phyloP scores from a whole-genome alignment of 78 protist genomes.

The Dictyostelium brefeldianum region DNA sequence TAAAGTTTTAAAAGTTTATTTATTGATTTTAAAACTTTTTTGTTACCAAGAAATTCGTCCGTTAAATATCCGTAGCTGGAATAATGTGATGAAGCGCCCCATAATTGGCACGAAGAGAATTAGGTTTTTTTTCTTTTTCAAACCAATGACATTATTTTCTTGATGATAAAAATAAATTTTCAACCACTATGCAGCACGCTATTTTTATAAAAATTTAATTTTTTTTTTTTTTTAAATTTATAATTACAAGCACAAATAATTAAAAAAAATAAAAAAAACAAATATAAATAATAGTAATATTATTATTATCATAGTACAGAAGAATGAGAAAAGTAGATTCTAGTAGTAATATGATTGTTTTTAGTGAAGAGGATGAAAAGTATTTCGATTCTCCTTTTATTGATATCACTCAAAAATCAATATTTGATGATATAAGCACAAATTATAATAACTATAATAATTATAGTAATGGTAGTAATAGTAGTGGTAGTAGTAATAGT shows the following conservation, averaged over 20 bases:
- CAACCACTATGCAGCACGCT: no score
- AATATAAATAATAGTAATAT: not conserved
- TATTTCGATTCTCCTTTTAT: constrained; percentile 14
- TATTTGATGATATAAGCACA: not conserved
- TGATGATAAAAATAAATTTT: no score
- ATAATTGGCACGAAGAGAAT: no score
- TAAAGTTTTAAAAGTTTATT: no score
- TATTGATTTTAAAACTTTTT: no score
- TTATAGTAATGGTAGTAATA: not conserved
- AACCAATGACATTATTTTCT: no score
- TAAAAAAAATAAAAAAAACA: not conserved
- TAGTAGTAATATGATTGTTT: constrained; percentile 19
- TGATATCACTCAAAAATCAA: not conserved
- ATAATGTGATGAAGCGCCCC: no score
- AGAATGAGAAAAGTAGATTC: not conserved
- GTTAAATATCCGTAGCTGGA: no score
- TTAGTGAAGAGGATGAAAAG: constrained; percentile 29
- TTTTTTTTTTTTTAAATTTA: not conserved
- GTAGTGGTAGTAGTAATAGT: not conserved
- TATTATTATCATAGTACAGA: not conserved
- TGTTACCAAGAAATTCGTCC: no score
- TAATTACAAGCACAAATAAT: not conserved
- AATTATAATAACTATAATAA: not conserved
- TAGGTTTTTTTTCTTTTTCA: no score
- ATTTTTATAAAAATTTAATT: not conserved